Conservation (phyloP, 352 stramenopile species). For the Phytophthora multivora region DNA sequence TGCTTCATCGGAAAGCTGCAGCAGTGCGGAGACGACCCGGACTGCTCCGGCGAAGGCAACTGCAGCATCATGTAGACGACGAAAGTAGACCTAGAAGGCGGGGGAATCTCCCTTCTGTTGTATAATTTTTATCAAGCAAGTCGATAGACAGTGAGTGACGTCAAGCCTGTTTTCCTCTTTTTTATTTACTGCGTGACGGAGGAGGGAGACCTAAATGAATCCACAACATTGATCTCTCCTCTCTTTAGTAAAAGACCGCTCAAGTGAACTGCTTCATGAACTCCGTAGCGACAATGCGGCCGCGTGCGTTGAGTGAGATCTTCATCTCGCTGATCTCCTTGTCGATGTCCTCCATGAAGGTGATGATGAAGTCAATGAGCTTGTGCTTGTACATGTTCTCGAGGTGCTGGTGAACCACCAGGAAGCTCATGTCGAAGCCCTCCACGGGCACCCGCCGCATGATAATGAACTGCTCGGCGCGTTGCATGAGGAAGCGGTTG, state of each 20-base stretch:
- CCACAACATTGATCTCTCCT: not conserved
- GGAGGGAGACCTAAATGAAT: conserved; percentile 7
- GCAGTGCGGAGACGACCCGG: conserved; percentile 54
- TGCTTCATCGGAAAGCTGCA: conserved; percentile 82
- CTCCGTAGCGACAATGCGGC: conserved; percentile 92
- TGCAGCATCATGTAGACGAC: conserved; percentile 73
- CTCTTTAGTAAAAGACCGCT: not conserved
- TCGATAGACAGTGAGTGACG: conserved; percentile 2
- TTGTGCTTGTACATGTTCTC: conserved; percentile 97
- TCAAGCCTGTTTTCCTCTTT: not conserved
- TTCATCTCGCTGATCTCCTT: conserved; percentile 98
- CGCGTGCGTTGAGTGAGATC: conserved; percentile 94
- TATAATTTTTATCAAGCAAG: conserved; percentile 32
- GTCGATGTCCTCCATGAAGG: conserved; percentile 98
- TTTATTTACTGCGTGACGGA: conserved; percentile 31
- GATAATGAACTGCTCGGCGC: conserved; percentile 95
- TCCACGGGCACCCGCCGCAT: conserved; percentile 92
- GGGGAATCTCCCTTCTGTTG: conserved; percentile 10
- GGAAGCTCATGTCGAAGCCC: conserved; percentile 96
- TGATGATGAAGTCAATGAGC: conserved; percentile 97
- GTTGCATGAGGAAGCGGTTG: conserved; percentile 96
- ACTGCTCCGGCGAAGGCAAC: conserved; percentile 38
- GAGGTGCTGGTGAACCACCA: conserved; percentile 94
- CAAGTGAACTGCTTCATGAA: conserved; percentile 95
- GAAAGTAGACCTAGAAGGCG: conserved; percentile 18